Percentiles rank a stretch among this genome's conserved stretches.
These are phyloP conservation scores for Plantago elongata DNA, from an alignment of 257 asterid species.

Conservation along the genomic window DNA sequence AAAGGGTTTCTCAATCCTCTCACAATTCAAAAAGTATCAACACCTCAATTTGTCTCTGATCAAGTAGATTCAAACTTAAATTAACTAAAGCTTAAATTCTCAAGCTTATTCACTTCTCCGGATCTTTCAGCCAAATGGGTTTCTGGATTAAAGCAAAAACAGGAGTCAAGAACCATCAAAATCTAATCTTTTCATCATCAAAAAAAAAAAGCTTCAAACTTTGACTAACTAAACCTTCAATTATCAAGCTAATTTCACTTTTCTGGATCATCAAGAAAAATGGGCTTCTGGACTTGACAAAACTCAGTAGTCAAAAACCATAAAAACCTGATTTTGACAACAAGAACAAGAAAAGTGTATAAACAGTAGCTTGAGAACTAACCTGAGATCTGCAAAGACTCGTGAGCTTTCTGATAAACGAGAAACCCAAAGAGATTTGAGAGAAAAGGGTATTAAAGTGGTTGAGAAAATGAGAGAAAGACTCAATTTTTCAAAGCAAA, in stretches of 20 bases:
- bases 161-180: conserved; percentile 16
- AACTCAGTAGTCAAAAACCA: conserved; percentile 18
- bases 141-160: conserved; percentile 2
- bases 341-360: not conserved
- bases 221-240: conserved; percentile 12
- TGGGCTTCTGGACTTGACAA: conserved; percentile 12
- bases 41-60: conserved; percentile 16
- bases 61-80: conserved; percentile 7
- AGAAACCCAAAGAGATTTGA: not conserved
- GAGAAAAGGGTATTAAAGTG: too few species aligned
- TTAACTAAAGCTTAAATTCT: conserved; percentile 11
- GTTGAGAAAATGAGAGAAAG: not conserved
- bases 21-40: conserved; percentile 9
- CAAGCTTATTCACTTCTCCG: conserved; percentile 6
- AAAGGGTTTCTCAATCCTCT: not conserved
- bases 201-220: not conserved
- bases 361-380: conserved; percentile 4
- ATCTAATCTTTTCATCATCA: not conserved
- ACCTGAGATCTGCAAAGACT: conserved; percentile 21
- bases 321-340: conserved; percentile 12
- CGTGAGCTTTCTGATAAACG: conserved; percentile 7
- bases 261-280: conserved; percentile 11
- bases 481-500: not conserved
- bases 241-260: conserved; percentile 11
- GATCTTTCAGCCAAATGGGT: conserved; percentile 6